These are phyloP conservation scores for Pelargonium fulgidum DNA, from an alignment of 441 rosid species.

Conservation along the genomic window DNA sequence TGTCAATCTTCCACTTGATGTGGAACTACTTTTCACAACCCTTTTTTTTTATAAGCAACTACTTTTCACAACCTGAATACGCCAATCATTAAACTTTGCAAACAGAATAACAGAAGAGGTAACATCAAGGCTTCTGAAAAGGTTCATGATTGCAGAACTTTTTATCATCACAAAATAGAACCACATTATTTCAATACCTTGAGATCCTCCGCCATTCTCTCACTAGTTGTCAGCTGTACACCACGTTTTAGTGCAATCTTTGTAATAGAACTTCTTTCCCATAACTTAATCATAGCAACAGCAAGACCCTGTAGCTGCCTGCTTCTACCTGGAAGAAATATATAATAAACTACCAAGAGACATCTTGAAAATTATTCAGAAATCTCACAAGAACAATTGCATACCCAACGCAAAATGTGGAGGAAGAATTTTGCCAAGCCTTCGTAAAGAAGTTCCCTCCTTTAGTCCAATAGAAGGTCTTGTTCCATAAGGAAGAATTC, in stretches of 20 bases:
- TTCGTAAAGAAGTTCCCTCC: conserved; percentile 70
- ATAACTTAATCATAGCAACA: conserved; percentile 62
- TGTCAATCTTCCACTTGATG: not conserved
- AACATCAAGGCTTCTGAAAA: not conserved
- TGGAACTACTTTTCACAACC: no score
- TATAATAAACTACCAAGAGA: conserved; percentile 18
- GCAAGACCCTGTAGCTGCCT: conserved; percentile 91
- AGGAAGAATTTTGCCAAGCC: conserved; percentile 77
- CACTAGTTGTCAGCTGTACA: conserved; percentile 82
- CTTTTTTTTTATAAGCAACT: no score
- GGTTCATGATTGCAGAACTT: not conserved
- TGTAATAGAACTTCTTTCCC: conserved; percentile 78
- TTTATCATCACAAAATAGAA: not conserved
- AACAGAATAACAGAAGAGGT: not conserved
- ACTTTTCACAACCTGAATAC: no score
- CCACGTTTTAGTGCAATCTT: conserved; percentile 91
- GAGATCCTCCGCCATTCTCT: conserved; percentile 95
- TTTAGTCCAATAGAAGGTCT: conserved; percentile 52
- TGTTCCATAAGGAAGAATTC: conserved; percentile 90
- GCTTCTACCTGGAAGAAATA: conserved; percentile 58
- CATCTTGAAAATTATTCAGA: conserved; percentile 6
- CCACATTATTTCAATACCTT: conserved; percentile 45
- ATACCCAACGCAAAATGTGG: conserved; percentile 92
- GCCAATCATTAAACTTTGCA: not conserved
- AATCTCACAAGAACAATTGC: conserved; percentile 14